Conservation (phyloP, 805 yeast species). For the Tetrapisispora arboricola region DNA sequence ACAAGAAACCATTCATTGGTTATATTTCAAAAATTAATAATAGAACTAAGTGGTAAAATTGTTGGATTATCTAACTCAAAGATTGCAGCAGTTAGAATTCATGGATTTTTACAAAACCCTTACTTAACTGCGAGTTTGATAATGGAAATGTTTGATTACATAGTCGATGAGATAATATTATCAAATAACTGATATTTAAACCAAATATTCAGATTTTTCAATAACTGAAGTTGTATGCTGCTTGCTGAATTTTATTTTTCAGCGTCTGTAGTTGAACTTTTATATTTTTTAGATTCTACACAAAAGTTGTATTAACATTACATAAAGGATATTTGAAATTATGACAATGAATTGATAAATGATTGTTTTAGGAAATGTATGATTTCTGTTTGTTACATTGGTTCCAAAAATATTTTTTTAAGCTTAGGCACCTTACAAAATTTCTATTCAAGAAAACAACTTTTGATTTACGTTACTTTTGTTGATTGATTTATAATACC, state of each 20-base stretch:
- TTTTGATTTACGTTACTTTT: too few species aligned
- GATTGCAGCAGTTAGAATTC: slow-evolving; percentile 50
- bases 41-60: slow-evolving; percentile 57
- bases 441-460: too few species aligned
- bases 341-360: neutral
- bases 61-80: slow-evolving; percentile 61
- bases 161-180: slow-evolving; percentile 32
- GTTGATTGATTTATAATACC: slow-evolving; percentile 16
- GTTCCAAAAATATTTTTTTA: too few species aligned
- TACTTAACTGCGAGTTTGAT: slow-evolving; percentile 55
- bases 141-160: slow-evolving; percentile 47
- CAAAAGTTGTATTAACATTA: neutral
- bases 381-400: too few species aligned
- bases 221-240: too few species aligned
- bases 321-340: neutral
- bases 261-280: neutral
- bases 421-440: too few species aligned
- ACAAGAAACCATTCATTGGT: slow-evolving; percentile 49
- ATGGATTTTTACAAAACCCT: slow-evolving; percentile 65
- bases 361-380: too few species aligned
- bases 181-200: neutral
- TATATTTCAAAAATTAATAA: slow-evolving; percentile 45
- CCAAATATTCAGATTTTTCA: too few species aligned
- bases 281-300: neutral
- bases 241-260: neutral